Evolutionary conservation across 2,329 filamentous ascomycete species (phyloP), one percentile per base, ranked within the genome.

Genomic region (Alternaria sp.): DNA sequence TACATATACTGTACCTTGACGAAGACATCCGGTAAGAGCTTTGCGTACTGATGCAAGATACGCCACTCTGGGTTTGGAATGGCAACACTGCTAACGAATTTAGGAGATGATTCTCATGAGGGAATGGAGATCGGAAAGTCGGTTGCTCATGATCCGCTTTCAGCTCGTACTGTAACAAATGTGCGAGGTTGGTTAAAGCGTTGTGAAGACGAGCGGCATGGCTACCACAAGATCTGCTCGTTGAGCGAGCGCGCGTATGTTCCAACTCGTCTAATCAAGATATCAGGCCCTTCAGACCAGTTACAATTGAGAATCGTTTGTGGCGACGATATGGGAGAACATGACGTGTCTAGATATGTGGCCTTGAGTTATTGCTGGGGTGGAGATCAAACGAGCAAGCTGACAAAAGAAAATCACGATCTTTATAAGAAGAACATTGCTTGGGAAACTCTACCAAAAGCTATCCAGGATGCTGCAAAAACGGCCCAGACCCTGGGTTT

Each of bases 111-210:
- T 16, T 0, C 0, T 6, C 2, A 16, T 3, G 2, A 0, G 6
- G 0, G 7, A 16, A 1, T 34, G 0, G 0, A 0, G 5, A 0
- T 7, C 14, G 1, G 0, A 1, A 16, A 1, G 1, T 12, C 14
- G 3, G 3, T 36, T 2, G 3, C 14, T 2, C 32, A 0, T 6
- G 2, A 36, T 16, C 32, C 32, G 14, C 32, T 36, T 2, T 36
- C 32, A 7, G 2, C 14, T 16, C 5, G 32, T 5, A 36, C 32
- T 2, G 14, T 36, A 5, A 8, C 14, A 6, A 2, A 16, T 16
- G 32, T 36, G 0, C 12, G 5, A 1, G 5, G 3, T 6, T 14
- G 32, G 12, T 3, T 36, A 8, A 0, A 8, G 0, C 5, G 0
- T 3, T 36, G 32, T 36, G 32, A 36, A 36, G 14, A 36, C 0